Conservation (phyloP, 495 filamentous ascomycete genomes). For the Hyaloscypha variabilis region DNA sequence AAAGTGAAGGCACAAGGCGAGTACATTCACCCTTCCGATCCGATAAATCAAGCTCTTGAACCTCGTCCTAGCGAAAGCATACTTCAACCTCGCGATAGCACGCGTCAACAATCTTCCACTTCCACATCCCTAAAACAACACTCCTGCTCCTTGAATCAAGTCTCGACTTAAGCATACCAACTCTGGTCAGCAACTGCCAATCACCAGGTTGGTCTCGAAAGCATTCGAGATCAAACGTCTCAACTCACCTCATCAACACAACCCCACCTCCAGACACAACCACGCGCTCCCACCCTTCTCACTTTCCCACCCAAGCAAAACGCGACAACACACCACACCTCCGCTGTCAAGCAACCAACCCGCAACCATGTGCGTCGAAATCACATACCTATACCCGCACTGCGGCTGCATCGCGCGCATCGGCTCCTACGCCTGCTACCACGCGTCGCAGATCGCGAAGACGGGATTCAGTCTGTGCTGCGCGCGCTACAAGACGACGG, state of each 20-base stretch:
- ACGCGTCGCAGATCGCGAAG: neutral
- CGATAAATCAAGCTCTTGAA: too few relatives aligned
- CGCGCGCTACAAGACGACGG: neutral
- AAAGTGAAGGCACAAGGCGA: too few relatives aligned
- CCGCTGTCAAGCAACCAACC: neutral
- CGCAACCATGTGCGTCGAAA: neutral
- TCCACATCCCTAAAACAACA: neutral
- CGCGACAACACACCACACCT: neutral
- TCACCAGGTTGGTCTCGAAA: neutral
- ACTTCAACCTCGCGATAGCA: neutral
- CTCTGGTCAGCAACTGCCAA: neutral
- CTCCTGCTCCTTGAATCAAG: neutral
- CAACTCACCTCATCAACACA: neutral
- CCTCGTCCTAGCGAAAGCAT: too few relatives aligned
- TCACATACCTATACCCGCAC: neutral
- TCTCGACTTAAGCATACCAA: neutral
- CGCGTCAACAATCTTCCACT: neutral
- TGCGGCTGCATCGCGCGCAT: neutral
- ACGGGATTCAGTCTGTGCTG: neutral
- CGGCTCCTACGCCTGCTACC: constrained; percentile 1
- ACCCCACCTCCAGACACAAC: neutral
- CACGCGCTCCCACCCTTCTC: neutral
- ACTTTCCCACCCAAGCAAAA: neutral
- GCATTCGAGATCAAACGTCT: neutral
- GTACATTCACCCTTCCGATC: too few relatives aligned